Conservation (phyloP, 495 filamentous ascomycete species). For the Xylaria scruposa region DNA sequence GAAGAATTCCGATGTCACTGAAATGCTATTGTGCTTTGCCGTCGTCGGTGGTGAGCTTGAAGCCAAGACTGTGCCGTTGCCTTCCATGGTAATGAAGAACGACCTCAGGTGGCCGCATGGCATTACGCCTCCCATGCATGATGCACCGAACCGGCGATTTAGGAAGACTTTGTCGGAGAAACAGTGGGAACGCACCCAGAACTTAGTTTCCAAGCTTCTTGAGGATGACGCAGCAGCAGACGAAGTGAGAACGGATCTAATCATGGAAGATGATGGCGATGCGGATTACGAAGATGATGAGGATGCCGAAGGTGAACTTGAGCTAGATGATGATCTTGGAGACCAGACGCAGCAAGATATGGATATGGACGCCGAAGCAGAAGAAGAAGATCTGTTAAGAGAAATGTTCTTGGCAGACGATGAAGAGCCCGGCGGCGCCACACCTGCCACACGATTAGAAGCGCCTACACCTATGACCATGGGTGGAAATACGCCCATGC, state of each 20-base stretch:
- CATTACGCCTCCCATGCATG: conserved; percentile 88
- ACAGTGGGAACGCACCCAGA: conserved; percentile 88
- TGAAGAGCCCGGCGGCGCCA: conserved; percentile 37
- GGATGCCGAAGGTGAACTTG: conserved; percentile 60
- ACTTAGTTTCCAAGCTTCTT: conserved; percentile 78
- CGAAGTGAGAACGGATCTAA: conserved; percentile 57
- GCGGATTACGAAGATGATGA: conserved; percentile 64
- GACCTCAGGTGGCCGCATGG: conserved; percentile 89
- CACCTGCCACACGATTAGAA: conserved; percentile 44
- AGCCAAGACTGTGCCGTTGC: conserved; percentile 69
- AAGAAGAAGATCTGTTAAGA: conserved; percentile 46
- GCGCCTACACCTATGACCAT: conserved; percentile 48
- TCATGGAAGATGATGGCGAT: conserved; percentile 54
- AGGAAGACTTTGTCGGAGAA: conserved; percentile 80
- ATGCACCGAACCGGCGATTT: conserved; percentile 84
- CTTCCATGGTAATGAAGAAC: conserved; percentile 65
- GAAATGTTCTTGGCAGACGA: conserved; percentile 39
- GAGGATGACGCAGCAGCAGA: conserved; percentile 61
- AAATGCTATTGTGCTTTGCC: conserved; percentile 89
- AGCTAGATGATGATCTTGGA: conserved; percentile 53
- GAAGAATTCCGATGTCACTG: conserved; percentile 92
- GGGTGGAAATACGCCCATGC: conserved; percentile 40
- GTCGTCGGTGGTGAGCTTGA: conserved; percentile 73
- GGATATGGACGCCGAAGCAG: conserved; percentile 40
- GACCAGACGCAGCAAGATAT: conserved; percentile 28